A percentile compares a stretch with the other conserved stretches of the same genome.
phyloP scores from a whole-genome alignment of 78 protist genomes.

The Protostelium mycophagum region DNA sequence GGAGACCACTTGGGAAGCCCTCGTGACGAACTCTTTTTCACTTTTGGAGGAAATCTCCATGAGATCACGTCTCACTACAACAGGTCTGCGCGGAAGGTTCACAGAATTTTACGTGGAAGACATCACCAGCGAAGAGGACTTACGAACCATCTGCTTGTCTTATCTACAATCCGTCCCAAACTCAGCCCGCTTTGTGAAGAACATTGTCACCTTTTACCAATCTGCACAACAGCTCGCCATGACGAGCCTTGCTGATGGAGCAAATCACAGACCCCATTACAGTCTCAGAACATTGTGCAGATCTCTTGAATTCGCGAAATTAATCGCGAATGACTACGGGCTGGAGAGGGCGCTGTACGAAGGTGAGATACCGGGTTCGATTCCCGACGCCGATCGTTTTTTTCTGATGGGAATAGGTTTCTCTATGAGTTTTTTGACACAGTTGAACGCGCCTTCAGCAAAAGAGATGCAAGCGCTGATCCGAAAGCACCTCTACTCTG shows the following conservation, averaged over 20 bases:
- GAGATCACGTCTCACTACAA: too few relatives aligned
- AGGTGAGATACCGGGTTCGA: slow-evolving; percentile 39
- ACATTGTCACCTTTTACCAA: slow-evolving; percentile 71
- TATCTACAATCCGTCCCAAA: slow-evolving; percentile 15
- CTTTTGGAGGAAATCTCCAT: too few relatives aligned
- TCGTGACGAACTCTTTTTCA: too few relatives aligned
- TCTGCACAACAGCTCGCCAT: slow-evolving; percentile 38
- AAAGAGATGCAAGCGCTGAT: slow-evolving; percentile 1
- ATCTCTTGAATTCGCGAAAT: slow-evolving; percentile 64
- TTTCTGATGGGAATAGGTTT: slow-evolving; percentile 33
- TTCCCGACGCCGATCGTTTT: not conserved
- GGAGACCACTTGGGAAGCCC: too few relatives aligned
- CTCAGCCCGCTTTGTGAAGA: slow-evolving; percentile 13
- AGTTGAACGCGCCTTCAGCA: slow-evolving; percentile 30
- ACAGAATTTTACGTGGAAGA: slow-evolving; percentile 95
- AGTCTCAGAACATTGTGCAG: slow-evolving; percentile 92
- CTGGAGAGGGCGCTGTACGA: slow-evolving; percentile 80
- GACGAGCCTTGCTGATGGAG: slow-evolving; percentile 69
- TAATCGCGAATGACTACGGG: slow-evolving; percentile 61
- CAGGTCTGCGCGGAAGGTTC: slow-evolving; percentile 65
- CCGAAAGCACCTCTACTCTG: not conserved
- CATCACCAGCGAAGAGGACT: slow-evolving; percentile 68
- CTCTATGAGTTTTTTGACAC: slow-evolving; percentile 81
- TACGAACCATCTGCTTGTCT: slow-evolving; percentile 57
- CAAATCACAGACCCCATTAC: slow-evolving; percentile 86